A percentile compares a stretch with the other conserved stretches of the same genome.
Conservation (phyloP, 1,139 yeast species). For the Candida tropicalis region DNA sequence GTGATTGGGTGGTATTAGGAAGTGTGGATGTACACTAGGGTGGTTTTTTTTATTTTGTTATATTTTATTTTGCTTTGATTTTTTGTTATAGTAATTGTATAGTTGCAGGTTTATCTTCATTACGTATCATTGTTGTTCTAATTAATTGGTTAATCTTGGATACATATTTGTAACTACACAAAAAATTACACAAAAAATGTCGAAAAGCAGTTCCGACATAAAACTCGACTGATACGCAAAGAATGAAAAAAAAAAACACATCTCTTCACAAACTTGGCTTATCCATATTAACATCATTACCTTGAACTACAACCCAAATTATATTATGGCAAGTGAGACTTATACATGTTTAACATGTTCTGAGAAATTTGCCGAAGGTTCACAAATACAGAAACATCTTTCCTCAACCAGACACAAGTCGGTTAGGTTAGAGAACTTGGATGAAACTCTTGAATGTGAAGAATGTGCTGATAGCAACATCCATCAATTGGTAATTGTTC, state of each 20-base stretch:
- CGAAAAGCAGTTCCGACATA: neutral
- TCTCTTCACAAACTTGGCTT: neutral
- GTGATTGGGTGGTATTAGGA: slow-evolving; percentile 72
- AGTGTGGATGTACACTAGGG: slow-evolving; percentile 46
- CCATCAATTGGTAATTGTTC: slow-evolving; percentile 51
- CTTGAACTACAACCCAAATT: neutral
- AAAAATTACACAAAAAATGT: too few relatives aligned
- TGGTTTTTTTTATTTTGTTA: neutral
- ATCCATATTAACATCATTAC: neutral
- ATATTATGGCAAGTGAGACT: slow-evolving; percentile 7
- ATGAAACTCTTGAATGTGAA: slow-evolving; percentile 55
- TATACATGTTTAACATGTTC: slow-evolving; percentile 36
- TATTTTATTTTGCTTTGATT: too few relatives aligned
- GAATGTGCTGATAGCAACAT: slow-evolving; percentile 58
- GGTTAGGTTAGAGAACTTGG: slow-evolving; percentile 32
- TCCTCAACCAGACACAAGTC: slow-evolving; percentile 57
- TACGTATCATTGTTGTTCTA: too few relatives aligned
- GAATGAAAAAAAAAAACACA: slow-evolving; percentile 1
- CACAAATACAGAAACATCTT: slow-evolving; percentile 45
- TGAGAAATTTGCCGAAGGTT: slow-evolving; percentile 20
- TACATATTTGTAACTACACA: too few relatives aligned
- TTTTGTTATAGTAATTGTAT: too few relatives aligned
- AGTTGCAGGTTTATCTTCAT: too few relatives aligned
- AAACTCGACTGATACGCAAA: too few relatives aligned
- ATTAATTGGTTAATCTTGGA: too few relatives aligned